Base-by-base conservation (phyloP, 2,329 filamentous ascomycete species). In the Colletotrichum sp. region DNA sequence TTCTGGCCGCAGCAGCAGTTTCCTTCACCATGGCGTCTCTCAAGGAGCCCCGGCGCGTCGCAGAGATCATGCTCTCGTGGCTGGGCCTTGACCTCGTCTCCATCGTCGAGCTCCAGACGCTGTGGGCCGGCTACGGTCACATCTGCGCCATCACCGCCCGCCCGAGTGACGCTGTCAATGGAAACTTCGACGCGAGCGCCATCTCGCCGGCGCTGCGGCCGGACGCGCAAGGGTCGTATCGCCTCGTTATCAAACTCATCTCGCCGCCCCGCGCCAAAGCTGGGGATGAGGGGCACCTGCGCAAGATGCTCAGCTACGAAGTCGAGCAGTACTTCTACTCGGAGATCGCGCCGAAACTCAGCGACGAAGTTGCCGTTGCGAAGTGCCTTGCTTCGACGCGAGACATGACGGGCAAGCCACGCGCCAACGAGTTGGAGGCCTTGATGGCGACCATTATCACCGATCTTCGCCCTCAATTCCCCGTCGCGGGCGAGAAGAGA, bases 291-390 rank as follows among this genome's bases (percentile, higher is more conserved):
- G 91, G 92, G 1, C 92, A 94, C 77, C 79, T 91, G 1, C 88
- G 93, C 8, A 94, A 94, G 80, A 88, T 94, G 74, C 82, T 94
- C 32, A 93, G 91, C 80, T 94, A 94, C 78, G 87, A 92, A 61
- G 91, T 93, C 5, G 93, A 94, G 82, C 92, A 93, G 79, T 89
- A 89, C 78, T 94, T 94, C 78, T 94, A 94, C 80, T 85, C 84
- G 3, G 81, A 88, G 4, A 81, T 94, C 13, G 91, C 90, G 0
- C 89, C 90, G 0, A 80, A 80, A 1, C 81, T 94, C 3, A 80
- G 83, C 0, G 79, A 82, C 0, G 80, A 84, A 1, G 80, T 90
- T 2, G 85, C 87, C 0, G 87, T 92, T 1, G 90, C 91, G 0
- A 82, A 85, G 24, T 91, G 88, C 43, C 74, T 92, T 3, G 86